These are phyloP conservation scores for Drechslerella stenobrocha DNA, from an alignment of 2,329 filamentous ascomycete species.

Conservation along the genomic window DNA sequence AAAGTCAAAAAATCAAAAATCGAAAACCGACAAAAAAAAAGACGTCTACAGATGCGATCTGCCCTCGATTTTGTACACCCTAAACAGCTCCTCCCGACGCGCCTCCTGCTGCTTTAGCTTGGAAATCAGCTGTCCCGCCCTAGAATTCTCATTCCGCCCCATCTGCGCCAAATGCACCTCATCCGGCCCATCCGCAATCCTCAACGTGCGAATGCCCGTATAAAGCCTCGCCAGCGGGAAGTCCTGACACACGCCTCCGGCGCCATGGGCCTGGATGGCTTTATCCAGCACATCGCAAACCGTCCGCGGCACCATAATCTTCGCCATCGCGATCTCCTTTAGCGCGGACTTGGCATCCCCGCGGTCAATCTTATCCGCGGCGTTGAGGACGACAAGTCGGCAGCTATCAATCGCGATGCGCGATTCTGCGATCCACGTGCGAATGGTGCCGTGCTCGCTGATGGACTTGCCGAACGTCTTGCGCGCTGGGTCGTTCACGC, in stretches of 20 bases:
- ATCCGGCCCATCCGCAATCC: constrained; percentile 90
- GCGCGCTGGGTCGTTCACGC: constrained; percentile 89
- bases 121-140: constrained; percentile 64
- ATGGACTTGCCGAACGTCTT: constrained; percentile 88
- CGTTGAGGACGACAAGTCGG: constrained; percentile 86
- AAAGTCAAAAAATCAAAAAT: too few species aligned
- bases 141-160: constrained; percentile 77
- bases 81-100: constrained; percentile 68
- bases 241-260: constrained; percentile 88
- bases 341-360: constrained; percentile 84
- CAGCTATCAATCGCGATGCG: constrained; percentile 93
- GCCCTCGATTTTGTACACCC: constrained; percentile 59
- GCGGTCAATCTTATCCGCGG: constrained; percentile 90
- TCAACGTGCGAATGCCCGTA: constrained; percentile 76
- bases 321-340: constrained; percentile 92
- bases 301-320: constrained; percentile 82
- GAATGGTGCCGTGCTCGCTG: constrained; percentile 85
- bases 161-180: constrained; percentile 88
- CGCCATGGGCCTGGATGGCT: constrained; percentile 89
- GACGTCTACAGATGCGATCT: constrained; percentile 54
- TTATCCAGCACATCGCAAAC: constrained; percentile 88
- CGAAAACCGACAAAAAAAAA: neutral
- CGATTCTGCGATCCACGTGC: constrained; percentile 90
- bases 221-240: constrained; percentile 86
- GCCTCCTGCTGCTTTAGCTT: constrained; percentile 68